phyloP scores from a whole-genome alignment of 345 rosid genomes.

The Schrenkiella parvula region DNA sequence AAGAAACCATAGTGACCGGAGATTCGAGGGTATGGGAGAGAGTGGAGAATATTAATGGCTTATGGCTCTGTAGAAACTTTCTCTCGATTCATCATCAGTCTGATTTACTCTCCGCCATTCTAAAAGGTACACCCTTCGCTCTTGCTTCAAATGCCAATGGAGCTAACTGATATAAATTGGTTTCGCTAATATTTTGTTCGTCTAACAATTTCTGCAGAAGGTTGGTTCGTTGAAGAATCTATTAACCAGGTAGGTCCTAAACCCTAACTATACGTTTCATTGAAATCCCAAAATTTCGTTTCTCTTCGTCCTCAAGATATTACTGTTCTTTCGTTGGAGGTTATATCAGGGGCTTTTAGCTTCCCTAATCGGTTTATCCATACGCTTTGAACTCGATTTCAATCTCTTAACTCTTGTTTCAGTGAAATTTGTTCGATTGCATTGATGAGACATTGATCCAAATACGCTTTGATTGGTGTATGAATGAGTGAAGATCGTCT shows the following conservation, averaged over 20 bases:
- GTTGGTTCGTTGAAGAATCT: slow-evolving; percentile 70
- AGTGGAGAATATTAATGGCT: slow-evolving; percentile 49
- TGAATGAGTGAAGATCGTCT: background rate
- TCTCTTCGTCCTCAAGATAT: background rate
- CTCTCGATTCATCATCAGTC: slow-evolving; percentile 57
- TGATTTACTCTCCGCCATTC: slow-evolving; percentile 51
- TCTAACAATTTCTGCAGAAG: slow-evolving; percentile 47
- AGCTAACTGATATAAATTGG: background rate
- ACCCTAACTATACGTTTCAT: background rate
- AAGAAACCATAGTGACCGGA: background rate
- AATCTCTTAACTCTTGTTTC: background rate
- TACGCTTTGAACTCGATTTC: background rate
- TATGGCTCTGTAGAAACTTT: slow-evolving; percentile 67
- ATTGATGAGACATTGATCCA: background rate
- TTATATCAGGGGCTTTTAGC: background rate
- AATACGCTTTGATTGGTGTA: background rate
- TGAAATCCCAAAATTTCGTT: background rate
- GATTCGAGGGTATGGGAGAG: slow-evolving; percentile 46
- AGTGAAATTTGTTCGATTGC: background rate
- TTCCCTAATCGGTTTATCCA: background rate
- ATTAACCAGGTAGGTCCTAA: slow-evolving; percentile 71
- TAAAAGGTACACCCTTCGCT: slow-evolving; percentile 39
- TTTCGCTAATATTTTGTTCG: background rate
- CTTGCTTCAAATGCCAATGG: background rate
- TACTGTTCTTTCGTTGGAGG: background rate